Base-by-base conservation (phyloP, 805 yeast genomes). In the Yarrowia sp. region DNA sequence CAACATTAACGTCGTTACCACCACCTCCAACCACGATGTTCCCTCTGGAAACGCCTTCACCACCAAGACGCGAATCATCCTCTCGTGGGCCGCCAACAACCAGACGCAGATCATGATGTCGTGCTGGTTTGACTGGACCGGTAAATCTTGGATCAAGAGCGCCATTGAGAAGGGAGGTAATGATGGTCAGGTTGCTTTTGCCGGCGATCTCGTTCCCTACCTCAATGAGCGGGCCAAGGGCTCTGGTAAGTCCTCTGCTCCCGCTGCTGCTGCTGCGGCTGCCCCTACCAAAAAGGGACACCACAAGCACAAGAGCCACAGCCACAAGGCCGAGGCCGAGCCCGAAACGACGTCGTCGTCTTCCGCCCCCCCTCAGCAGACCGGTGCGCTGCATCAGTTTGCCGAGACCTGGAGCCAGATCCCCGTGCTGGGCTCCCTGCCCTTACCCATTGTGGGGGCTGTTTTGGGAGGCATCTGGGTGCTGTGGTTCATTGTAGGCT, bases 111-210 rank as follows among this genome's bases (percentile, higher is more conserved):
- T 95, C 43, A 77, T 77, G 48, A 75, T 89, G n/a, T 83, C 92
- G n/a, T 89, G 83, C 74, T 84, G 84, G 78, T 82, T 93, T 44
- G 87, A 89, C 51, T 95, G 99, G 99, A 84, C 88, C 0, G 96
- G 95, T 2, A 83, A 88, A 62, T 88, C 96, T 66, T 95, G 98
- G 98, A 84, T 95, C 71, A 92, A 91, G 74, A 83, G 89, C 13
- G 86, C 96, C 64, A 88, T 95, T 67, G 98, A 95, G 73, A 87
- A 86, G 68, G 92, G 92, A 65, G 87, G 96, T 13, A 77, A 81
- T 51, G 84, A 86, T 38, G 99, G 99, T 0, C 98, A 92, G 74
- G 78, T 81, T 51, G 81, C 84, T 5, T 86, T 86, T 3, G 83
- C 89, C 11, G 80, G 79, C 58, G 82, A 80, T 10, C 75, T 89